Evolutionary conservation across 2,329 filamentous ascomycete species (phyloP).

Genomic region (Aspergillus sp.): DNA sequence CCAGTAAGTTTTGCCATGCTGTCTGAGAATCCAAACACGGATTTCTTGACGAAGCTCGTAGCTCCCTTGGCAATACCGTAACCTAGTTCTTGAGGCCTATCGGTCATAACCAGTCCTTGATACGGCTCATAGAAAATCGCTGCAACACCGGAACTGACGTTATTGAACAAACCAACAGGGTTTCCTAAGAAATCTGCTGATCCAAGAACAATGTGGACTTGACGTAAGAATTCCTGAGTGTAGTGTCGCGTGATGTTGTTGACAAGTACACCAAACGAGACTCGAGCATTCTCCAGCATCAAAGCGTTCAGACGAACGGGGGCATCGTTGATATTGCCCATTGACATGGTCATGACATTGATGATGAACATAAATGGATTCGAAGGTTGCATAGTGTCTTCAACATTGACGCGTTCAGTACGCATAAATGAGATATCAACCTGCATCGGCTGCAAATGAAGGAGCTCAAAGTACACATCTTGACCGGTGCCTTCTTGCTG

Average conservation of each 20-base stretch:
- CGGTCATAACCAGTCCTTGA: constrained; percentile 93
- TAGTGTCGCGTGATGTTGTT: constrained; percentile 91
- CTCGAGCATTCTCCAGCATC: constrained; percentile 89
- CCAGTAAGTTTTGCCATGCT: constrained; percentile 98
- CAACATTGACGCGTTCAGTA: constrained; percentile 91
- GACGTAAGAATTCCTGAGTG: constrained; percentile 90
- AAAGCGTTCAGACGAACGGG: constrained; percentile 90
- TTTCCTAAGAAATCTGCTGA: constrained; percentile 98
- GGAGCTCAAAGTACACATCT: constrained; percentile 95
- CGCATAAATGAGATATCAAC: constrained; percentile 95
- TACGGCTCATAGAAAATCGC: constrained; percentile 99
- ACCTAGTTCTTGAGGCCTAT: constrained; percentile 90
- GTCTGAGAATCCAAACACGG: constrained; percentile 94
- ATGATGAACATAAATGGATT: constrained; percentile 99
- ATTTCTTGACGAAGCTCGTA: constrained; percentile 97
- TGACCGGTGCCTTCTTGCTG: constrained; percentile 77
- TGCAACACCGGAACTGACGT: constrained; percentile 91
- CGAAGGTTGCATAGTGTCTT: constrained; percentile 83
- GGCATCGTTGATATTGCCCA: constrained; percentile 97
- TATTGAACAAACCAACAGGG: constrained; percentile 96
- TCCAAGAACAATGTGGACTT: constrained; percentile 94
- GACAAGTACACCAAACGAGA: constrained; percentile 77
- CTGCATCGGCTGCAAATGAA: constrained; percentile 98
- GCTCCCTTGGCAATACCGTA: constrained; percentile 94
- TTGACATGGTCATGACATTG: constrained; percentile 98